Percentiles rank a stretch among this genome's conserved stretches.
Evolutionary conservation across 345 rosid species (phyloP).

Genomic region (Kernera saxatilis): DNA sequence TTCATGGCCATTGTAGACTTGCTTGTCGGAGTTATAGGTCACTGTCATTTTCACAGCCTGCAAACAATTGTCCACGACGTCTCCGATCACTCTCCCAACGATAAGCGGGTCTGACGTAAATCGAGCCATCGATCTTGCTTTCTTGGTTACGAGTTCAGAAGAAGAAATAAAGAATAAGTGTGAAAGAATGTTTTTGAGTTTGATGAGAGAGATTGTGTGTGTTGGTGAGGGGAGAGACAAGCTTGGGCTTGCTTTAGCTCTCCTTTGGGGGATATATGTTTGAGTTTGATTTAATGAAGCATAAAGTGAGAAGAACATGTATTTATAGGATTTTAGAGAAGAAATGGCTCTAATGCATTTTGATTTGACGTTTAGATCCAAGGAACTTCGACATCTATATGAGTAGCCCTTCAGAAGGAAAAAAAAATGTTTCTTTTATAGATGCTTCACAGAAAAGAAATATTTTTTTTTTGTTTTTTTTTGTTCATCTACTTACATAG

Average conservation of each 20-base stretch:
- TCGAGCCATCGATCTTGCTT: constrained; percentile 54
- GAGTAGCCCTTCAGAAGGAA: background rate
- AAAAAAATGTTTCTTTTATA: background rate
- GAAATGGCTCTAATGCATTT: constrained; percentile 2
- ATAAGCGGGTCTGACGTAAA: constrained; percentile 65
- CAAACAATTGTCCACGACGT: constrained; percentile 62
- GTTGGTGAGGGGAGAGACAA: constrained; percentile 25
- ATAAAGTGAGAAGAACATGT: constrained; percentile 22
- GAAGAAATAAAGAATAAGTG: background rate
- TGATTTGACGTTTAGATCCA: constrained; percentile 30
- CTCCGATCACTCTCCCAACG: constrained; percentile 86
- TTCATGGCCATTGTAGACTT: constrained; percentile 89
- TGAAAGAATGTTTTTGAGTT: background rate
- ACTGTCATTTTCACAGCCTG: constrained; percentile 64
- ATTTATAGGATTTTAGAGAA: constrained; percentile 23
- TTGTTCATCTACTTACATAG: no score
- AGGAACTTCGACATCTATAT: background rate
- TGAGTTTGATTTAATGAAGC: constrained; percentile 23
- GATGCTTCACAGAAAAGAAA: background rate
- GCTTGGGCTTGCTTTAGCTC: constrained; percentile 16
- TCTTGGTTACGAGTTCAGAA: background rate
- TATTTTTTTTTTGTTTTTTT: no score
- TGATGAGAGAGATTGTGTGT: background rate
- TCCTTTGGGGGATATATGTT: constrained; percentile 8
- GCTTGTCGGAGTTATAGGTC: constrained; percentile 58